These are phyloP conservation scores for Colletotrichum somersetense DNA, from an alignment of 2,329 filamentous ascomycete genomes.

Conservation along the genomic window DNA sequence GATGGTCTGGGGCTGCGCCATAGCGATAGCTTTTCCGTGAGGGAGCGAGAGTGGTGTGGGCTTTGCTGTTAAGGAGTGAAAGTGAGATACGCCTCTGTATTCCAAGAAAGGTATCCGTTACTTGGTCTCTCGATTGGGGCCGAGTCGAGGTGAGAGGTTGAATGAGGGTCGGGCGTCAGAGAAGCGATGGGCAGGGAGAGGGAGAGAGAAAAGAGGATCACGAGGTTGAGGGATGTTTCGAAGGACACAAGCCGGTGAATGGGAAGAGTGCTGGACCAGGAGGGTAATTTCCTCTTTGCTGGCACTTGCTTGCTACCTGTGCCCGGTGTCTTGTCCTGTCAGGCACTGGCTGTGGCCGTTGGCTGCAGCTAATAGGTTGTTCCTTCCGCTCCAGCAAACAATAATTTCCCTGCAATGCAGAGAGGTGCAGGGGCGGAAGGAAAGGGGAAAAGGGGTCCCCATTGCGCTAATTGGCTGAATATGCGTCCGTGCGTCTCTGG, in stretches of 20 bases:
- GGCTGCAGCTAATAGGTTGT: slow-evolving; percentile 43
- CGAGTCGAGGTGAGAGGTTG: slow-evolving; percentile 43
- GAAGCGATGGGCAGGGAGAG: slow-evolving; percentile 35
- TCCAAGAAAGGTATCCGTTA: slow-evolving; percentile 52
- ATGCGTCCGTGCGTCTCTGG: slow-evolving; percentile 29
- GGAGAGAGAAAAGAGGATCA: slow-evolving; percentile 28
- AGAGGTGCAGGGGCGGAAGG: slow-evolving; percentile 56
- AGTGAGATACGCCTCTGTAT: slow-evolving; percentile 45
- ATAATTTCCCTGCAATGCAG: slow-evolving; percentile 62
- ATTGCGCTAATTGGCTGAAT: slow-evolving; percentile 34
- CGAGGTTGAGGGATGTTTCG: slow-evolving; percentile 43
- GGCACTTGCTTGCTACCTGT: slow-evolving; percentile 47
- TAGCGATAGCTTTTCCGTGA: slow-evolving; percentile 54
- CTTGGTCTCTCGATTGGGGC: slow-evolving; percentile 43
- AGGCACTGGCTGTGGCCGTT: slow-evolving; percentile 40
- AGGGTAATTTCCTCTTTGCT: slow-evolving; percentile 55
- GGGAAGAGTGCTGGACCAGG: slow-evolving; percentile 39
- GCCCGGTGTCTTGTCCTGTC: slow-evolving; percentile 34
- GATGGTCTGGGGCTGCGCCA: slow-evolving; percentile 73
- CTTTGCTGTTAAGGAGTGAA: slow-evolving; percentile 47
- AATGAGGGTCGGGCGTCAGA: slow-evolving; percentile 36
- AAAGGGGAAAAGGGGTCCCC: slow-evolving; percentile 53
- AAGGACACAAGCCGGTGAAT: slow-evolving; percentile 42
- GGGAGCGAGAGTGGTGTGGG: slow-evolving; percentile 50
- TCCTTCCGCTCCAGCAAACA: slow-evolving; percentile 57